Base-by-base conservation (phyloP, 1,284 basidiomycete genomes). In the Schizophyllum amplum region DNA sequence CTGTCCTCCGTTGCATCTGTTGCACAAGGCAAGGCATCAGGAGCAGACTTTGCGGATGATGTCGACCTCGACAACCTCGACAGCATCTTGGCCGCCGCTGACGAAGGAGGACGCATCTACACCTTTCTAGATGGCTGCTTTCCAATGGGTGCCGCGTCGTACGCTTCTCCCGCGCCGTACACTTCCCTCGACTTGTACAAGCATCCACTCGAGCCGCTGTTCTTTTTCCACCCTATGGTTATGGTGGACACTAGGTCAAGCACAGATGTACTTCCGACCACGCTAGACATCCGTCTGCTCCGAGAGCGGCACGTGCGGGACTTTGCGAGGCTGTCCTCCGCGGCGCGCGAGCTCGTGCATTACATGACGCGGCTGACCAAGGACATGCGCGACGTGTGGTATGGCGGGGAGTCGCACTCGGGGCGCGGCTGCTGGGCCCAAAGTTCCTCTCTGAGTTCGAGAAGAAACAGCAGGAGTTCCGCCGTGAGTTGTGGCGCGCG, bases 41-140 rank as follows among this genome's bases (percentile, higher is more conserved):
- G 70, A 47, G 77, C 71, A 58, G 72, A 72, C 52, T 65, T 74
- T 4, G n/a, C n/a, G n/a, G 76, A 79, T 61, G 78, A 80, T 64
- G 68, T 67, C 11, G 80, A 85, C 59, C 77, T 81, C 58, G 74
- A 77, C 55, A 86, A 84, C 63, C 60, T 75, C 22, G 76, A 83
- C 63, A 90, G 85, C 64, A 71, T 90, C 54, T 73, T 91, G 21
- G 74, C 77, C 25, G 75, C 83, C 47, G 69, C 81, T 20, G 87
- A 90, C 65, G 72, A 76, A 55, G 60, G 68, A 22, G 87, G 89
- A 5, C 67, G 68, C 59, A 66, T 89, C 52, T 78, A 84, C 65
- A 78, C 72, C 62, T 91, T 83, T 68, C 72, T 94, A 52, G 91
- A 94, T 65, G 92, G 92, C 23, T 82, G 82, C 59, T 92, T 89